Evolutionary conservation across 257 asterid genomes (phyloP), one percentile per base, ranked within the genome.

Genomic region (Solanum tacnaense): DNA sequence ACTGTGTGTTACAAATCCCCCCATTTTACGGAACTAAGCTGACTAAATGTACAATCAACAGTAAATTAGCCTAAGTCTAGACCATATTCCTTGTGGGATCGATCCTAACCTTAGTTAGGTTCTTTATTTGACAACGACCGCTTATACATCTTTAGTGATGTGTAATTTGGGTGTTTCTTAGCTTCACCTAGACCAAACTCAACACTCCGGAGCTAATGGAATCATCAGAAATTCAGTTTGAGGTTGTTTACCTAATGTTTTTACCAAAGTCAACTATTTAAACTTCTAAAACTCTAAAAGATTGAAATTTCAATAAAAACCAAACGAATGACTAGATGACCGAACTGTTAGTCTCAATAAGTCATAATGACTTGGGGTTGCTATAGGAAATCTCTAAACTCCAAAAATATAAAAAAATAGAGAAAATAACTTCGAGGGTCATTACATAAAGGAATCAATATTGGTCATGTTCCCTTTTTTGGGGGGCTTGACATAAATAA

Each of bases 321-420:
- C 62, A 52, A 52, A 16, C 4, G 62, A 18, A 52, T 0, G 9
- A 52, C 0, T 4, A 52, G n/a, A 2, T 0, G 0, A 16, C 4
- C 1, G 0, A 52, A 52, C 4, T 18, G 9, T 2, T 4, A 52
- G 4, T 52, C n/a, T 18, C 23, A 18, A 18, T 16, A 52, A 52
- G 9, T 52, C 23, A 18, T 52, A 18, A 52, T 16, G n/a, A 18
- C 62, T 52, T 52, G n/a, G 62, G 23, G 2, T 18, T 16, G 0
- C 62, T 6, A 52, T 6, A 52, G n/a, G 0, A 6, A 16, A 0
- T 18, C 4, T 52, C 62, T 52, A 16, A 15, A 52, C 62, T 0
- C 62, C 9, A 16, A 16, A 52, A 52, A 16, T 5, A 52, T 52
- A 0, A 18, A 16, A 52, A 5, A 52, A 52, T 52, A 52, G 62